Percentiles rank a stretch among this genome's conserved stretches.
phyloP scores from a whole-genome alignment of 306 rosid species.

The Potentilla sterilis region DNA sequence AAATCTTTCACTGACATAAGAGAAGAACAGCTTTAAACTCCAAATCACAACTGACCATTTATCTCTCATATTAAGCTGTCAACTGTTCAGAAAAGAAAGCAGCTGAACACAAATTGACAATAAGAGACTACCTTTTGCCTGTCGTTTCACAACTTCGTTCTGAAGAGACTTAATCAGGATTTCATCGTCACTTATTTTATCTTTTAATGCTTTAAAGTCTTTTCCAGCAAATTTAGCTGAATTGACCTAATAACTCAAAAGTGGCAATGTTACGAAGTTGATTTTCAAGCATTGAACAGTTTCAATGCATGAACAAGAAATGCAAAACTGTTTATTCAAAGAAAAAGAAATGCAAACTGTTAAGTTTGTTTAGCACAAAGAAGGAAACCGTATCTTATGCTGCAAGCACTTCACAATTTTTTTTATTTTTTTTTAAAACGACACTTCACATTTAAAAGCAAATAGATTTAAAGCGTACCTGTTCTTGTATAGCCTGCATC shows the following conservation, averaged over 20 bases:
- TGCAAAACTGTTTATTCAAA: no score
- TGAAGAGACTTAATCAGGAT: slow-evolving; percentile 76
- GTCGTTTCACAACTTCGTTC: slow-evolving; percentile 60
- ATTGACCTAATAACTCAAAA: slow-evolving; percentile 50
- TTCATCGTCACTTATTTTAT: slow-evolving; percentile 66
- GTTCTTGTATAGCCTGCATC: slow-evolving; percentile 80
- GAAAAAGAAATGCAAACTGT: not conserved
- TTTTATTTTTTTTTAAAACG: no score
- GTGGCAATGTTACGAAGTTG: slow-evolving; percentile 21
- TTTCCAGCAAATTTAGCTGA: slow-evolving; percentile 71
- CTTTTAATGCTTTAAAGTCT: slow-evolving; percentile 61
- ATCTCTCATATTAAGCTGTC: not conserved
- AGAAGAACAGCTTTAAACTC: slow-evolving; percentile 12
- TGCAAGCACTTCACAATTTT: not conserved
- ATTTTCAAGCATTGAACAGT: slow-evolving; percentile 14
- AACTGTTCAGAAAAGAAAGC: slow-evolving; percentile 1
- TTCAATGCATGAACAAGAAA: slow-evolving; percentile 1
- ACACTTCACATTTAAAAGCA: not conserved
- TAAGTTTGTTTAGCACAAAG: not conserved
- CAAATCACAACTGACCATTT: not conserved
- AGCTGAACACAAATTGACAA: slow-evolving; percentile 18
- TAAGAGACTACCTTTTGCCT: slow-evolving; percentile 55
- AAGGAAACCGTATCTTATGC: not conserved
- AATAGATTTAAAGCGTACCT: slow-evolving; percentile 41
- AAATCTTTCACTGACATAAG: slow-evolving; percentile 49